Percentiles rank a stretch among this genome's conserved stretches.
Conservation (phyloP, 352 stramenopile genomes). For the Pythium biforme region DNA sequence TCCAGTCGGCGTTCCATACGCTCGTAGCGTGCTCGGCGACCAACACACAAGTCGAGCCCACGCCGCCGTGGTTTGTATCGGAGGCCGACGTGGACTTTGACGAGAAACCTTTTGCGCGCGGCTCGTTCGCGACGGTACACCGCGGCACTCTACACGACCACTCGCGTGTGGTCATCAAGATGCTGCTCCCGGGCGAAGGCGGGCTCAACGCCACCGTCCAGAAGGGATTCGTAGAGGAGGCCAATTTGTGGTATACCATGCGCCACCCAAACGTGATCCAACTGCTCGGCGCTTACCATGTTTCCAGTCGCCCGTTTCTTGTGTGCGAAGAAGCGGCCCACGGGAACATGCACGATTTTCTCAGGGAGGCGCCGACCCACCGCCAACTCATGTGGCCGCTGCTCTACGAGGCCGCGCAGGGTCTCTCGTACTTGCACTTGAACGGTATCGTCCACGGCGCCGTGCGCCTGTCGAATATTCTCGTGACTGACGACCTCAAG, state of each 20-base stretch:
- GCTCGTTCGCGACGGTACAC: slow-evolving; percentile 2
- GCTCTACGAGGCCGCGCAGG: slow-evolving; percentile 29
- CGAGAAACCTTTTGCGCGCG: not conserved
- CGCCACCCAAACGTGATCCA: slow-evolving; percentile 28
- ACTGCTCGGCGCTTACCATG: slow-evolving; percentile 29
- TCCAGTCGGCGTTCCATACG: not conserved
- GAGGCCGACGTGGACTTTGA: slow-evolving; percentile 1
- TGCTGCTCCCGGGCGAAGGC: not conserved
- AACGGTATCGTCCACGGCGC: slow-evolving; percentile 55
- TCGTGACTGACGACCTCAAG: slow-evolving; percentile 40
- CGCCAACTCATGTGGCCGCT: slow-evolving; percentile 6
- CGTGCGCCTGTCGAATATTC: slow-evolving; percentile 62
- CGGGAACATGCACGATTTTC: slow-evolving; percentile 16
- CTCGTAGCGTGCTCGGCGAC: not conserved
- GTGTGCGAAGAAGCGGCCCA: slow-evolving; percentile 25
- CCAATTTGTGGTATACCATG: slow-evolving; percentile 25
- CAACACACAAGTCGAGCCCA: not conserved
- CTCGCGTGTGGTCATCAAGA: slow-evolving; percentile 4
- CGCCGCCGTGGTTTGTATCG: not conserved
- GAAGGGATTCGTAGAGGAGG: slow-evolving; percentile 13
- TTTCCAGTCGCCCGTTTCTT: slow-evolving; percentile 24
- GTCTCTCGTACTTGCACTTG: slow-evolving; percentile 52
- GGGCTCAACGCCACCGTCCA: not conserved
- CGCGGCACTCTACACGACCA: not conserved
- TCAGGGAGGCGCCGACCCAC: not conserved